Conservation (phyloP, 2,329 filamentous ascomycete species). For the Pestalotiopsis sp. region DNA sequence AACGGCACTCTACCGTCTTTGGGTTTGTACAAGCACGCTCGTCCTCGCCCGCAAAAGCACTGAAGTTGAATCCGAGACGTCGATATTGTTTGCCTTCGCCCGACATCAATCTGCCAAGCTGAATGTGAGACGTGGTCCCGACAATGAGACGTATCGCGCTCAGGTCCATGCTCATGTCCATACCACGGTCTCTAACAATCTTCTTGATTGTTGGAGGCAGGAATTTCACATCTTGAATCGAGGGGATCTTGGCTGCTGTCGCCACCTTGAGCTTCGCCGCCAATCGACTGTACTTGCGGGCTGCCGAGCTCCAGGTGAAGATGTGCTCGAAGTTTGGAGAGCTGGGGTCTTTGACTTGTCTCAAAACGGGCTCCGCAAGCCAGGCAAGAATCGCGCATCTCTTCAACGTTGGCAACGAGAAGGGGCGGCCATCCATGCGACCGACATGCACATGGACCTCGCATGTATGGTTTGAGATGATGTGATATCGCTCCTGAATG, state of each 20-base stretch:
- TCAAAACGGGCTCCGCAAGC: conserved; percentile 38
- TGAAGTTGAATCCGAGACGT: conserved; percentile 44
- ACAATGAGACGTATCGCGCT: conserved; percentile 34
- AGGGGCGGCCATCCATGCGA: conserved; percentile 33
- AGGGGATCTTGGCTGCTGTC: background rate
- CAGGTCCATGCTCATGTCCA: conserved; percentile 12
- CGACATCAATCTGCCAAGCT: conserved; percentile 39
- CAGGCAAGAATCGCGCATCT: conserved; percentile 38
- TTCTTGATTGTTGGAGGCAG: conserved; percentile 6
- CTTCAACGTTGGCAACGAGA: conserved; percentile 35
- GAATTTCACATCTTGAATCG: conserved; percentile 6
- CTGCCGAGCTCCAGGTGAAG: conserved; percentile 41
- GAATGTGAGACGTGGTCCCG: conserved; percentile 25
- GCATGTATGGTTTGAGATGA: conserved; percentile 40
- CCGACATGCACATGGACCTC: conserved; percentile 44
- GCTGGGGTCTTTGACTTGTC: conserved; percentile 37
- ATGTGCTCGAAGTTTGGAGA: conserved; percentile 39
- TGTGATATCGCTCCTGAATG: conserved; percentile 24
- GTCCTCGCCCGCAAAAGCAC: conserved; percentile 39
- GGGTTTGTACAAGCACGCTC: conserved; percentile 35
- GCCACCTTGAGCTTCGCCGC: conserved; percentile 19
- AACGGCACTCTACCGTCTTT: conserved; percentile 41
- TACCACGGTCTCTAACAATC: background rate
- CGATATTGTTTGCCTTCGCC: conserved; percentile 34
- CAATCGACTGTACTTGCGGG: conserved; percentile 35